Percentiles rank a stretch among this genome's conserved stretches.
These are phyloP conservation scores for Venturia aucupariae DNA, from an alignment of 2,329 filamentous ascomycete genomes.

Conservation along the genomic window DNA sequence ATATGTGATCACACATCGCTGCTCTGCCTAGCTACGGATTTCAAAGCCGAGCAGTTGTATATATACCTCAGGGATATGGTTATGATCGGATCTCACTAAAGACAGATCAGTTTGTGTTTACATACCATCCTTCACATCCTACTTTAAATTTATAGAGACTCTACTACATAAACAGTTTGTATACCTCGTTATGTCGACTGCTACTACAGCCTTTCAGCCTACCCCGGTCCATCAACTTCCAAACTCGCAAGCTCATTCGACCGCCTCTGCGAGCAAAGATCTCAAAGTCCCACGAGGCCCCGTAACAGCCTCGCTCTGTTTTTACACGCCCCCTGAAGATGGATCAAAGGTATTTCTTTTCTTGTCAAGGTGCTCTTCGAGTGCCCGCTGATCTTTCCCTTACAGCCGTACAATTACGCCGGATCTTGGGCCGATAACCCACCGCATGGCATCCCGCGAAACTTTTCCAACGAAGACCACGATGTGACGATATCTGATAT, in stretches of 20 bases:
- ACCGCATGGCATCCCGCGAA: constrained; percentile 52
- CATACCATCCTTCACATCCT: neutral
- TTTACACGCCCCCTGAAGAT: constrained; percentile 54
- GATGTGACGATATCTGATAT: constrained; percentile 60
- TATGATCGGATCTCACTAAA: neutral
- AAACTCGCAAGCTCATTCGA: neutral
- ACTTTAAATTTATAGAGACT: neutral
- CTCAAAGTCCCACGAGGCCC: constrained; percentile 46
- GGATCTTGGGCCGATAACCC: constrained; percentile 38
- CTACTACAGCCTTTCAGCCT: constrained; percentile 7
- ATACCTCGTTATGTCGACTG: neutral
- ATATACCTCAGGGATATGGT: neutral
- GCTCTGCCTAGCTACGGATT: neutral
- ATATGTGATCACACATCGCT: neutral
- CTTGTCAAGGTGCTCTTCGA: too few relatives aligned
- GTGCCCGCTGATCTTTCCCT: too few relatives aligned
- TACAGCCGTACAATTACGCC: constrained; percentile 55
- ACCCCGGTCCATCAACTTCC: constrained; percentile 33
- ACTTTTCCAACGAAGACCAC: constrained; percentile 47
- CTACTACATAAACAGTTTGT: neutral
- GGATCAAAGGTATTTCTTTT: constrained; percentile 28
- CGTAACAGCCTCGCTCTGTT: constrained; percentile 55
- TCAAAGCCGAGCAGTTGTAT: neutral
- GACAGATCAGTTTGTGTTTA: neutral
- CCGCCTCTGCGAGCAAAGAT: constrained; percentile 18